Percentiles rank a stretch among this genome's conserved stretches.
Evolutionary conservation across 139 green algal genomes (phyloP).

Genomic region (Zygnema circumcarinatum): DNA sequence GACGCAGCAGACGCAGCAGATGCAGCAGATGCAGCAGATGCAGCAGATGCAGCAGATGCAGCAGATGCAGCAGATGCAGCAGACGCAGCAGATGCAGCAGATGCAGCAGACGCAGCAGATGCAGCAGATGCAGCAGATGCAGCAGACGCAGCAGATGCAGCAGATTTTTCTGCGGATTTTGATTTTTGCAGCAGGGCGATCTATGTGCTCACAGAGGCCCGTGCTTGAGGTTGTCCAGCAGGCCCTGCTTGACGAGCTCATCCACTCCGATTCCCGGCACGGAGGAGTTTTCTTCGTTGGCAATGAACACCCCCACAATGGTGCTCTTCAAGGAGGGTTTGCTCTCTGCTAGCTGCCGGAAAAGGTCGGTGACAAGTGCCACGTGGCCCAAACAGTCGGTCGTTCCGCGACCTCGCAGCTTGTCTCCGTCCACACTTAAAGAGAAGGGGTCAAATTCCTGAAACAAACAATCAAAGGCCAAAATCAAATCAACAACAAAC

Average conservation of each 20-base stretch:
- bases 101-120: too few species aligned
- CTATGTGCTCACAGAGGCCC: conserved; percentile 61
- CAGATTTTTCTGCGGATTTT: too few species aligned
- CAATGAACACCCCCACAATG: conserved; percentile 78
- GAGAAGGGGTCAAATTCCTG: conserved; percentile 76
- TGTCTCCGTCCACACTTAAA: conserved; percentile 71
- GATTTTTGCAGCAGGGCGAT: too few species aligned
- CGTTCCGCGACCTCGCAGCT: conserved; percentile 75
- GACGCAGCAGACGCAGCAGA: too few species aligned
- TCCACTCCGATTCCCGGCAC: conserved; percentile 75
- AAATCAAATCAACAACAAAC: background rate
- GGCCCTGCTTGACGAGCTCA: conserved; percentile 69
- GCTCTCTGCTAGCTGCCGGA: conserved; percentile 62
- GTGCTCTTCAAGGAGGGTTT: conserved; percentile 68
- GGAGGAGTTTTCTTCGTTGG: conserved; percentile 78
- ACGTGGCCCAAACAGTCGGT: conserved; percentile 84
- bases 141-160: too few species aligned
- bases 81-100: too few species aligned
- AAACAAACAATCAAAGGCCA: too few species aligned
- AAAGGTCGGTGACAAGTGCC: conserved; percentile 77
- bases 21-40: too few species aligned
- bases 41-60: too few species aligned
- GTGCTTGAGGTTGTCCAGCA: conserved; percentile 67
- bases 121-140: too few species aligned
- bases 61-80: too few species aligned